Percentiles rank a stretch among this genome's conserved stretches.
Conservation (phyloP, 2,329 filamentous ascomycete species). For the Trichoderma sp. region DNA sequence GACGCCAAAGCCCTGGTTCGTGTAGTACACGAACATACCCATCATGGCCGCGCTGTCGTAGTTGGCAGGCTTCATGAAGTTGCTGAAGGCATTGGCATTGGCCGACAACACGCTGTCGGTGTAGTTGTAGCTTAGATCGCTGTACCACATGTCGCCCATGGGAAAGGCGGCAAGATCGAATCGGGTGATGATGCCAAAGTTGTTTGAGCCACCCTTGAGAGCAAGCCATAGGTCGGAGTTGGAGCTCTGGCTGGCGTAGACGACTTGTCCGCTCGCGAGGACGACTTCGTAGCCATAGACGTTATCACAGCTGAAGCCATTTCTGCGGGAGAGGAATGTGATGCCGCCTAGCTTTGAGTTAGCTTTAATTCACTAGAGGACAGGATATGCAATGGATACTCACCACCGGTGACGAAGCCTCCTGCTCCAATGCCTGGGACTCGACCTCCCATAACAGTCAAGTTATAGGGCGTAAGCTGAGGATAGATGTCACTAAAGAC, state of each 20-base stretch:
- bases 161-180: constrained; percentile 34
- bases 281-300: constrained; percentile 43
- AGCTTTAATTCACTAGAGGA: constrained; percentile 23
- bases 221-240: constrained; percentile 49
- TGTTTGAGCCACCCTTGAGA: constrained; percentile 50
- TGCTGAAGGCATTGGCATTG: constrained; percentile 26
- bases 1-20: constrained; percentile 20
- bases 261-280: constrained; percentile 42
- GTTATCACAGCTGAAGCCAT: constrained; percentile 46
- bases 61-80: constrained; percentile 31
- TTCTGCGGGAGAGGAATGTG: constrained; percentile 40
- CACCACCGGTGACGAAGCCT: constrained; percentile 36
- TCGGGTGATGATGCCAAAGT: constrained; percentile 43
- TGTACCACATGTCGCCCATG: constrained; percentile 32
- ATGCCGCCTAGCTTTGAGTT: constrained; percentile 30
- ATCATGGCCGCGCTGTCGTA: constrained; percentile 30
- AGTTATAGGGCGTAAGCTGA: constrained; percentile 36
- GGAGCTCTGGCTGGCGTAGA: constrained; percentile 40
- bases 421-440: constrained; percentile 44
- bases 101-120: constrained; percentile 26
- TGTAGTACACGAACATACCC: neutral
- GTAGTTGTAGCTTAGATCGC: constrained; percentile 29
- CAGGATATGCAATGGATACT: constrained; percentile 28
- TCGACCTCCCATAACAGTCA: constrained; percentile 46
- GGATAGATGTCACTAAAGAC: constrained; percentile 46